Evolutionary conservation across 202 grass and related monocot genomes (phyloP).

Genomic region (Panicum virgatum): DNA sequence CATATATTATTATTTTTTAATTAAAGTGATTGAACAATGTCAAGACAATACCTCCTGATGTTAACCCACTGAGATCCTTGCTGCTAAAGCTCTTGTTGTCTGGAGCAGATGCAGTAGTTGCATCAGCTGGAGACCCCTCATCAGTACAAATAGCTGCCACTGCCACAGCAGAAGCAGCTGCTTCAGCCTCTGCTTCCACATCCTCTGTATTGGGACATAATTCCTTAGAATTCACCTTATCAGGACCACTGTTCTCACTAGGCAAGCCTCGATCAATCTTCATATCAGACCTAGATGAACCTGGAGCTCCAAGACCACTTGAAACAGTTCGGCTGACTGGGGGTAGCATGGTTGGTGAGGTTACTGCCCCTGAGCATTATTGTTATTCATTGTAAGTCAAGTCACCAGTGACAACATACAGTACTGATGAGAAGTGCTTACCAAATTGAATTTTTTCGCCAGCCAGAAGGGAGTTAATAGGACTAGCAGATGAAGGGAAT

Average conservation of each 20-base stretch:
- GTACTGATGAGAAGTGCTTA: conserved; percentile 48
- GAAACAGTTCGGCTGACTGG: conserved; percentile 62
- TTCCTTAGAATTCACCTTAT: conserved; percentile 42
- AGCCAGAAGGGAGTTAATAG: conserved; percentile 82
- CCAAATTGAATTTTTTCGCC: conserved; percentile 98
- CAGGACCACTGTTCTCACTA: conserved; percentile 40
- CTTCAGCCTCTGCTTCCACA: conserved; percentile 81
- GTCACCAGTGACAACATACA: background rate
- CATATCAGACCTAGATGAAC: conserved; percentile 66
- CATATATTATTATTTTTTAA: conserved; percentile 11
- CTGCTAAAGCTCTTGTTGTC: conserved; percentile 64
- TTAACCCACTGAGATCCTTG: conserved; percentile 52
- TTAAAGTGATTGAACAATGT: conserved; percentile 22
- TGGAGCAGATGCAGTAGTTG: conserved; percentile 46
- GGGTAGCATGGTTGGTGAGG: conserved; percentile 71
- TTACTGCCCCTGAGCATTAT: conserved; percentile 74
- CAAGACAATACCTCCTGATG: conserved; percentile 66
- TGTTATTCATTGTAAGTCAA: conserved; percentile 39
- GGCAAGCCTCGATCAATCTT: conserved; percentile 56
- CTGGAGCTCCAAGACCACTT: conserved; percentile 77
- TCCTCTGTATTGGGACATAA: conserved; percentile 52
- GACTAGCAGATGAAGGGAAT: conserved; percentile 56
- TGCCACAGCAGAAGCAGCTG: conserved; percentile 92
- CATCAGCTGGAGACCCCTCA: conserved; percentile 63
- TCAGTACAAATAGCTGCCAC: conserved; percentile 91